phyloP scores from a whole-genome alignment of 2,329 filamentous ascomycete species.

The Aspergillus ochraceus region DNA sequence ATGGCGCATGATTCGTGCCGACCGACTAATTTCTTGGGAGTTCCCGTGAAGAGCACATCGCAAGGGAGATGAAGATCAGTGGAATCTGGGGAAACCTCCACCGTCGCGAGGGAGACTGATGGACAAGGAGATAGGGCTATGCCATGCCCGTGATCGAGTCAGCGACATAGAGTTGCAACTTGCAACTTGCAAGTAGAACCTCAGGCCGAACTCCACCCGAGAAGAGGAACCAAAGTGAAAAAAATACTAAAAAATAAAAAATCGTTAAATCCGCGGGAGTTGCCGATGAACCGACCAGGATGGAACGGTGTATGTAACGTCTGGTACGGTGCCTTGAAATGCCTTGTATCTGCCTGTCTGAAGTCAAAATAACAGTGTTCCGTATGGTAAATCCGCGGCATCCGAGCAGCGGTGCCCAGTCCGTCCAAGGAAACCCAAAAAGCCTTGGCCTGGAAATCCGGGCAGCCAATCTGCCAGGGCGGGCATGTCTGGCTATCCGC shows the following conservation, averaged over 20 bases:
- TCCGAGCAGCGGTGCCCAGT: too few species aligned
- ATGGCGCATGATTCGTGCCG: not conserved
- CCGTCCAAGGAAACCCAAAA: too few species aligned
- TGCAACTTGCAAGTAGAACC: too few species aligned
- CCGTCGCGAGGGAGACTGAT: too few species aligned
- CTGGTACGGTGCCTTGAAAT: not conserved
- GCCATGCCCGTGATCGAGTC: not conserved
- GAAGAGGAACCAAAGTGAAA: not conserved
- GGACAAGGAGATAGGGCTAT: not conserved
- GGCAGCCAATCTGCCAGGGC: too few species aligned
- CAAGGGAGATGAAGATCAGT: not conserved
- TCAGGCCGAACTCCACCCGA: not conserved
- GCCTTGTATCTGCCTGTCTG: not conserved
- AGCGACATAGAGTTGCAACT: too few species aligned
- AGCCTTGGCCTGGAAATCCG: too few species aligned
- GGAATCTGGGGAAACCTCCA: not conserved
- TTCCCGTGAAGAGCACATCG: not conserved
- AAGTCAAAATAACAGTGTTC: not conserved
- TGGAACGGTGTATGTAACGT: not conserved
- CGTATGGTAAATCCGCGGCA: not conserved
- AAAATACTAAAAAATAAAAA: too few species aligned
- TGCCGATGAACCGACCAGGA: not conserved
- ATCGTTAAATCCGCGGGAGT: too few species aligned
- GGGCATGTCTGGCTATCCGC: constrained; percentile 3
- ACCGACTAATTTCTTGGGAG: not conserved